Evolutionary conservation across 2,329 filamentous ascomycete genomes (phyloP), one percentile per base, ranked within the genome.

Genomic region (Neoscytalidium dimidiatum): DNA sequence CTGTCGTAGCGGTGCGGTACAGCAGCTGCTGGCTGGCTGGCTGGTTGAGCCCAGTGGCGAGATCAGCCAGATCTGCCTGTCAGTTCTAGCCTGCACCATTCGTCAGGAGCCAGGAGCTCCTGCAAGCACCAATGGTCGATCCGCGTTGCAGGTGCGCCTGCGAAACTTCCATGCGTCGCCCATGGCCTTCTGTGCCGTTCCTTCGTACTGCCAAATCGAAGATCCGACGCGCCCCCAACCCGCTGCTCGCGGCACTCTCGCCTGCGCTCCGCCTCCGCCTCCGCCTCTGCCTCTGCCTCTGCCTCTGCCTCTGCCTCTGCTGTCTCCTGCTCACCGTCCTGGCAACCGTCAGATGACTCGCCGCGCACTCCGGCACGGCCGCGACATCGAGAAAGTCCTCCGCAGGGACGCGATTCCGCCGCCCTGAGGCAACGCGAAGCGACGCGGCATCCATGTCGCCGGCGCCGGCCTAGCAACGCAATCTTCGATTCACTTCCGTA

Each of bases 401-500:
- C 44, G 19, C 44, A 48, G 44, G 19, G 44, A 28, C 26, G 44
- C 19, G 19, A 19, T 28, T 17, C n/a, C 38, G 38, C 38, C 38
- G 38, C 38, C 38, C 38, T 43, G 43, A 26, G 43, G 43, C n/a
- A 7, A n/a, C 41, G 7, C 11, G 8, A 14, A n/a, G n/a, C n/a
- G n/a, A n/a, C n/a, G n/a, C n/a, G n/a, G n/a, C n/a, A 43, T 23
- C 51, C 51, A 41, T 56, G 51, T 56, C 33, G 19, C 51, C 29
- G 49, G 51, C 51, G 31, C 51, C 51, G 51, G 51, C 51, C 51
- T 56, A 56, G 49, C 49, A 56, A 41, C 53, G 53, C 53, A 43
- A 58, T 58, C 53, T 58, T 58, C 53, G 53, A 58, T 58, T 58
- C 35, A 41, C 53, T 58, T 44, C 35, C 17, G 35, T 23, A 41